These are phyloP conservation scores for Daldinia grandis DNA, from an alignment of 495 filamentous ascomycete species.

Conservation along the genomic window DNA sequence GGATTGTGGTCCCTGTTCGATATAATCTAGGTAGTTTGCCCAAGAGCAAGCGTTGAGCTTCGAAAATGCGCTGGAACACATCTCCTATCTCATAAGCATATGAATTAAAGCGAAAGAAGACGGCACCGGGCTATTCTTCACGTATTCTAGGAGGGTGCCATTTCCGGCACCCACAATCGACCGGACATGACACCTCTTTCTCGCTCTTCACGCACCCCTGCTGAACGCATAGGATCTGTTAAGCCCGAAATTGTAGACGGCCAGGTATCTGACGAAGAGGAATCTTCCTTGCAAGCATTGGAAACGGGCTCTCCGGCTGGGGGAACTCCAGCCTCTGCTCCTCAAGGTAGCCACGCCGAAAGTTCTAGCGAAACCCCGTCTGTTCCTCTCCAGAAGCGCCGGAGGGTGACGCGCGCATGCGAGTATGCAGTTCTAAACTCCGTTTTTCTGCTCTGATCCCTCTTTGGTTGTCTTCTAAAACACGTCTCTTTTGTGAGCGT, in stretches of 20 bases:
- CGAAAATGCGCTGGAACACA: slow-evolving; percentile 34
- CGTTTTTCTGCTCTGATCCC: slow-evolving; percentile 2
- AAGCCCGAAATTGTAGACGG: slow-evolving; percentile 31
- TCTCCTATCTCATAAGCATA: slow-evolving; percentile 20
- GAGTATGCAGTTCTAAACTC: slow-evolving; percentile 55
- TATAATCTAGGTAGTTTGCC: slow-evolving; percentile 9
- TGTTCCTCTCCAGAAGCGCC: slow-evolving; percentile 81
- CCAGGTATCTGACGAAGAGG: slow-evolving; percentile 34
- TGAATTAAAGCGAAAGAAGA: slow-evolving; percentile 35
- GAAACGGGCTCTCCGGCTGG: slow-evolving; percentile 31
- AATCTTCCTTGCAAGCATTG: slow-evolving; percentile 25
- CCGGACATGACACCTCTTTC: slow-evolving; percentile 45
- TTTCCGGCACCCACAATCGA: slow-evolving; percentile 21
- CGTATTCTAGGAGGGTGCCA: slow-evolving; percentile 25
- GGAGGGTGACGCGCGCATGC: slow-evolving; percentile 89
- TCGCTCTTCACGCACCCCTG: slow-evolving; percentile 43
- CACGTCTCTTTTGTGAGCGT: background rate
- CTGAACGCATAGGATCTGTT: slow-evolving; percentile 38
- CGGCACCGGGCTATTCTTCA: slow-evolving; percentile 21
- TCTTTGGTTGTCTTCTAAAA: background rate
- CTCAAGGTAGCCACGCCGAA: slow-evolving; percentile 33
- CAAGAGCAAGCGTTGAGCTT: slow-evolving; percentile 10
- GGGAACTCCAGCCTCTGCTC: slow-evolving; percentile 31
- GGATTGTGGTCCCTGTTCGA: slow-evolving; percentile 3
- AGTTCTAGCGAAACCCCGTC: slow-evolving; percentile 45